Conservation (phyloP, 2,329 filamentous ascomycete species). For the Colletotrichum lentis region DNA sequence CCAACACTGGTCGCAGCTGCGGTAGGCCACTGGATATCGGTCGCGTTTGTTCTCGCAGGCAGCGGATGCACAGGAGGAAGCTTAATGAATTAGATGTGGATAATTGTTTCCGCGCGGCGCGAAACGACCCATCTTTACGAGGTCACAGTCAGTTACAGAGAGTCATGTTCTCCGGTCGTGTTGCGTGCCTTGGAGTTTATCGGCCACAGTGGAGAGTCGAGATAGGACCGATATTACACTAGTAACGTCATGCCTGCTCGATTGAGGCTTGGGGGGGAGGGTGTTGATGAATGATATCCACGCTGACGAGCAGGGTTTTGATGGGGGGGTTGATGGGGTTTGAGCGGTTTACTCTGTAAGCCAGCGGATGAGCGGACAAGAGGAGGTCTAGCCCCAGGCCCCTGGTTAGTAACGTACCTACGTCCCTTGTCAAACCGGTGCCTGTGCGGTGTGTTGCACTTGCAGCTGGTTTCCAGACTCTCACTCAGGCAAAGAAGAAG, state of each 20-base stretch:
- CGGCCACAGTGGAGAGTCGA: no score
- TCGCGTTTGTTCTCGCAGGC: not conserved
- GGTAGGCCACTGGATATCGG: constrained; percentile 4
- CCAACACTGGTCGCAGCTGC: constrained; percentile 8
- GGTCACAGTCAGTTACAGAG: constrained; percentile 22
- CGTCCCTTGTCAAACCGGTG: not conserved
- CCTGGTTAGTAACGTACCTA: not conserved
- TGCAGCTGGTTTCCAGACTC: no score
- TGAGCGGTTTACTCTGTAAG: not conserved
- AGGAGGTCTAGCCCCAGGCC: not conserved
- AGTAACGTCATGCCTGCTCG: not conserved
- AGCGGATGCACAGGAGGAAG: constrained; percentile 16
- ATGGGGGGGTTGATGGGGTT: no score
- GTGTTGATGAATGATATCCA: not conserved
- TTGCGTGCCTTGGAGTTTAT: constrained; percentile 28
- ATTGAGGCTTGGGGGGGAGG: constrained; percentile 10
- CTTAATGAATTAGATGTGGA: constrained; percentile 28
- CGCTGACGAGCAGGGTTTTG: constrained; percentile 5
- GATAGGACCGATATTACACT: no score
- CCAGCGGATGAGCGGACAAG: not conserved
- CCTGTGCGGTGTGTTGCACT: no score
- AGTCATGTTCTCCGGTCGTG: constrained; percentile 30
- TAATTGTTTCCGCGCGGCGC: constrained; percentile 18
- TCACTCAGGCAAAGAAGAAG: no score
- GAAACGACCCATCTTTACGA: constrained; percentile 33